Conservation (phyloP, 73 alveolate species). For the Tetrahymena elliotti region DNA sequence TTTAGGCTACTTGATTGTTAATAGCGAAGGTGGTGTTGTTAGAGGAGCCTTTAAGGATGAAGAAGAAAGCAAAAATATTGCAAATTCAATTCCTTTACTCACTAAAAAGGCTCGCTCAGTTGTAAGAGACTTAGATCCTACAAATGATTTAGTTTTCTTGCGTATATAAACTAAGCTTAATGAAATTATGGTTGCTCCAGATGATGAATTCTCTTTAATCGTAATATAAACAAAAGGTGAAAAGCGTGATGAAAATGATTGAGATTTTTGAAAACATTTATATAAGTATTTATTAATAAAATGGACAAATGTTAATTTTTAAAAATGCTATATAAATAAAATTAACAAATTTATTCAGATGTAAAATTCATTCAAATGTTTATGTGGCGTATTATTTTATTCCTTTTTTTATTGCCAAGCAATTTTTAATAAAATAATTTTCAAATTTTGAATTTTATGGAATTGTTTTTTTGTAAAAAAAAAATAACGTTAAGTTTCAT, state of each 20-base stretch:
- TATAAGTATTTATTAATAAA: neutral
- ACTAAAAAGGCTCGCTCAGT: constrained; percentile 76
- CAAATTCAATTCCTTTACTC: constrained; percentile 48
- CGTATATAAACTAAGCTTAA: constrained; percentile 89
- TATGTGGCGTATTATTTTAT: neutral
- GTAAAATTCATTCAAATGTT: neutral
- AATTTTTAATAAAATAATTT: neutral
- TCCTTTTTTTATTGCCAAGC: neutral
- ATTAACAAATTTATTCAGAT: neutral
- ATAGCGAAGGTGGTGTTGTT: constrained; percentile 19
- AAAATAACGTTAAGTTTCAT: neutral
- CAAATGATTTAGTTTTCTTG: constrained; percentile 90
- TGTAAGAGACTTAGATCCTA: constrained; percentile 75
- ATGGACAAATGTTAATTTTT: neutral
- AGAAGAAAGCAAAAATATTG: constrained; percentile 12
- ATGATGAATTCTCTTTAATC: constrained; percentile 80
- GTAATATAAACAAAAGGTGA: constrained; percentile 79
- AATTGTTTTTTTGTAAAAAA: neutral
- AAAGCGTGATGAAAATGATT: constrained; percentile 37
- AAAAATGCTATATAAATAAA: neutral
- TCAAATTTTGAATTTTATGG: neutral
- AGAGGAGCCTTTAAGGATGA: constrained; percentile 17
- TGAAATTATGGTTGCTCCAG: constrained; percentile 97
- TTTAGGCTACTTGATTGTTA: constrained; percentile 11
- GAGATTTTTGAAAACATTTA: neutral